These are phyloP conservation scores for Hypoxylon crocopeplum DNA, from an alignment of 495 filamentous ascomycete genomes.

Conservation along the genomic window DNA sequence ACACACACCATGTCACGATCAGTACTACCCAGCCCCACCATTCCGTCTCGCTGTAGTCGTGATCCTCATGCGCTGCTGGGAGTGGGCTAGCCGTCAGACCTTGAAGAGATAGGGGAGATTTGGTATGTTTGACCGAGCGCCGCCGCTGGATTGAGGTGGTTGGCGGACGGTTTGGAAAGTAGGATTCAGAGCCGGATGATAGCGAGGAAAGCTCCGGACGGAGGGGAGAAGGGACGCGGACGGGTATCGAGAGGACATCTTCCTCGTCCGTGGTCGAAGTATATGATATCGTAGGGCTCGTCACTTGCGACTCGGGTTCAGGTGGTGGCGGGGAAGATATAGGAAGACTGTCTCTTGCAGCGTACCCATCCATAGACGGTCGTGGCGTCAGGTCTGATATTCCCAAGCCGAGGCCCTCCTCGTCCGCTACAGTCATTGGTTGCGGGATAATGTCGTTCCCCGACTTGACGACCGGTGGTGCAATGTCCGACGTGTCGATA, in stretches of 20 bases:
- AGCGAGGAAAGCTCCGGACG: conserved; percentile 54
- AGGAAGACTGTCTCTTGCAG: conserved; percentile 34
- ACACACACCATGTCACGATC: conserved; percentile 88
- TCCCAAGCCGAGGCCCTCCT: conserved; percentile 50
- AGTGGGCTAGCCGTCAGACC: conserved; percentile 53
- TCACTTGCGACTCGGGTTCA: conserved; percentile 43
- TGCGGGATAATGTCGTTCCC: conserved; percentile 3
- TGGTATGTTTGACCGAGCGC: conserved; percentile 61
- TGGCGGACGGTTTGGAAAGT: conserved; percentile 56
- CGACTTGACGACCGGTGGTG: conserved; percentile 29
- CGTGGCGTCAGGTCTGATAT: conserved; percentile 57
- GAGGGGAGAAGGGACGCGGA: conserved; percentile 41
- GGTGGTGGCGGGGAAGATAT: conserved; percentile 36
- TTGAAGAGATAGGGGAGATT: conserved; percentile 65
- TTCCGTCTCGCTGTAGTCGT: conserved; percentile 91
- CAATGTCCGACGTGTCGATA: conserved; percentile 48
- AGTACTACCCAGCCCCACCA: conserved; percentile 97
- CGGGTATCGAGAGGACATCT: conserved; percentile 59
- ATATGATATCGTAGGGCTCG: conserved; percentile 66
- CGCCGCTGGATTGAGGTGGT: conserved; percentile 52
- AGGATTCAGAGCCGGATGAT: conserved; percentile 70
- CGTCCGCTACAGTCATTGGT: conserved; percentile 8
- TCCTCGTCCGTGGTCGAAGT: conserved; percentile 83
- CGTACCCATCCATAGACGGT: conserved; percentile 54
- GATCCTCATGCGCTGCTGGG: conserved; percentile 58